phyloP scores from a whole-genome alignment of 2,329 filamentous ascomycete species.

The Tolypocladium ovalisporum region DNA sequence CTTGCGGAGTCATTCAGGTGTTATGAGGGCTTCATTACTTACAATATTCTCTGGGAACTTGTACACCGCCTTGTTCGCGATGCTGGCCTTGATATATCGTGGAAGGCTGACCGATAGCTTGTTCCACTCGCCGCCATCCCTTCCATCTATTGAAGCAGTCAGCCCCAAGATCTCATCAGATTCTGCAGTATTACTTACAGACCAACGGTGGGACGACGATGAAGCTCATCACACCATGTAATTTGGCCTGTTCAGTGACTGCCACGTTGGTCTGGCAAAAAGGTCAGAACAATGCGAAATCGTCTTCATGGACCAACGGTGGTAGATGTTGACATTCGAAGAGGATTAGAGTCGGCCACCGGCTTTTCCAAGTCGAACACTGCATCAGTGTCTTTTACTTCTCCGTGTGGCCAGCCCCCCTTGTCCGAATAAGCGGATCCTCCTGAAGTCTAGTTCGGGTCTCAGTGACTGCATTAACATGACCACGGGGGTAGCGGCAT shows the following conservation, averaged over 20 bases:
- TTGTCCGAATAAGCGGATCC: neutral
- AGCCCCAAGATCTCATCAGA: neutral
- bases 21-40: neutral
- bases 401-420: neutral
- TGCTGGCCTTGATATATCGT: neutral
- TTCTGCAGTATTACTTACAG: neutral
- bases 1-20: neutral
- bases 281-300: neutral
- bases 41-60: neutral
- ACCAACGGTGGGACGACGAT: neutral
- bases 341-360: neutral
- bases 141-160: neutral
- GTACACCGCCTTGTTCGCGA: neutral
- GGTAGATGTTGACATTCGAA: neutral
- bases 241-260: neutral
- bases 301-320: neutral
- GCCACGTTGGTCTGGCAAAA: neutral
- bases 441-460: neutral
- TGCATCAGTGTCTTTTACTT: neutral
- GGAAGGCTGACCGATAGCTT: neutral
- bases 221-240: neutral
- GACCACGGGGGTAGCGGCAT: neutral
- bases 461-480: neutral
- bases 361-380: neutral
- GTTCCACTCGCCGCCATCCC: neutral